A percentile compares a stretch with the other conserved stretches of the same genome.
phyloP scores from a whole-genome alignment of 2,329 filamentous ascomycete species.

The Diaporthe sp. region DNA sequence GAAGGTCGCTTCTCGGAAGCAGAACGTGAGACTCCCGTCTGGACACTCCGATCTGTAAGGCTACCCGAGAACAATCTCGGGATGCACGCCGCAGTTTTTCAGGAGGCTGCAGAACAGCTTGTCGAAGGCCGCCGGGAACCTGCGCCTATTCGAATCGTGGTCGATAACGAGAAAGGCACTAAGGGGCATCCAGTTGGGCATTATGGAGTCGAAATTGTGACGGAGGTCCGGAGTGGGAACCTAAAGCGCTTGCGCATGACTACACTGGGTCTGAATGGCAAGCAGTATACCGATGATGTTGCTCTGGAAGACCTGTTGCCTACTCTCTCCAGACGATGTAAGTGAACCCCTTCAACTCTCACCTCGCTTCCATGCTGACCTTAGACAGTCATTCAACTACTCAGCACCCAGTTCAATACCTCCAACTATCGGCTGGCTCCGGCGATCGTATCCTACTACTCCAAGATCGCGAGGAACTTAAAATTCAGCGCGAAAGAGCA shows the following conservation, averaged over 20 bases:
- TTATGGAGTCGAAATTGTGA: conserved; percentile 78
- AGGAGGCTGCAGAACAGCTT: conserved; percentile 74
- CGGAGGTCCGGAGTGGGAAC: conserved; percentile 71
- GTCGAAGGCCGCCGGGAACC: conserved; percentile 75
- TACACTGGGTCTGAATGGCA: conserved; percentile 75
- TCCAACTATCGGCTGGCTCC: conserved; percentile 74
- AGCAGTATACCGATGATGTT: conserved; percentile 80
- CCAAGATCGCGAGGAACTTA: conserved; percentile 80
- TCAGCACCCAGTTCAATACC: conserved; percentile 77
- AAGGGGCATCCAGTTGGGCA: conserved; percentile 75
- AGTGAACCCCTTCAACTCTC: conserved; percentile 46
- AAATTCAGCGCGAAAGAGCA: conserved; percentile 72
- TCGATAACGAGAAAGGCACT: conserved; percentile 77
- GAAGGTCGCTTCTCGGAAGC: conserved; percentile 86
- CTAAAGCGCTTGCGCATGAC: conserved; percentile 62
- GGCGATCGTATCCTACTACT: conserved; percentile 81
- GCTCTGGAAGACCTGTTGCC: conserved; percentile 79
- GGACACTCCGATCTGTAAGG: conserved; percentile 80
- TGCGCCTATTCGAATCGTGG: conserved; percentile 77
- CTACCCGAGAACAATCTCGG: conserved; percentile 72
- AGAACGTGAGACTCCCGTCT: conserved; percentile 85
- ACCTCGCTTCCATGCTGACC: conserved; percentile 49
- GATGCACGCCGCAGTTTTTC: conserved; percentile 77
- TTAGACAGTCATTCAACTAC: conserved; percentile 74
- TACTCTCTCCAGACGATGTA: conserved; percentile 80